Percentiles rank a stretch among this genome's conserved stretches.
Evolutionary conservation across 805 yeast genomes (phyloP).

Genomic region (Candida michaelii): DNA sequence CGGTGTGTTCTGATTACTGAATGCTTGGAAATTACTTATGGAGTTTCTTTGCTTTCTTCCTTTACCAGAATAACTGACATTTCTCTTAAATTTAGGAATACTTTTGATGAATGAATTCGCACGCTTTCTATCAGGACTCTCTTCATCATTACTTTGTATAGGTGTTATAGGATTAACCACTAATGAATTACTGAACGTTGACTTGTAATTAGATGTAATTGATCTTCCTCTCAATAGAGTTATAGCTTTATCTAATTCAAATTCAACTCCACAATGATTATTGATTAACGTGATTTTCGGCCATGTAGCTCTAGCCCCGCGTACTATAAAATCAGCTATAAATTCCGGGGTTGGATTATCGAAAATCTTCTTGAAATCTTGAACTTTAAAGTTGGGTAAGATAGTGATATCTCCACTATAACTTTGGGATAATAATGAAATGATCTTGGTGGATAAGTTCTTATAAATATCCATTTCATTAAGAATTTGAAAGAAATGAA

Average conservation of each 20-base stretch:
- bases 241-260: slow-evolving; percentile 80
- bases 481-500: slow-evolving; percentile 72
- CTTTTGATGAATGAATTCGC: slow-evolving; percentile 8
- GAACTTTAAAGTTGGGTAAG: slow-evolving; percentile 66
- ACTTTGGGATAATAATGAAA: slow-evolving; percentile 77
- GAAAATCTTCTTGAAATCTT: slow-evolving; percentile 62
- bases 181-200: slow-evolving; percentile 13
- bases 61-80: slow-evolving; percentile 14
- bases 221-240: slow-evolving; percentile 62
- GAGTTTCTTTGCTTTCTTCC: slow-evolving; percentile 15
- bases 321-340: slow-evolving; percentile 61
- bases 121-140: slow-evolving; percentile 12
- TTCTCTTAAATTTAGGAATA: slow-evolving; percentile 26
- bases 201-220: slow-evolving; percentile 30
- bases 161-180: slow-evolving; percentile 12
- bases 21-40: slow-evolving; percentile 13
- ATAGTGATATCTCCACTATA: slow-evolving; percentile 95
- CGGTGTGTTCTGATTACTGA: not conserved
- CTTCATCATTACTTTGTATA: slow-evolving; percentile 3
- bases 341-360: slow-evolving; percentile 82
- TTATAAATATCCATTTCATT: slow-evolving; percentile 77
- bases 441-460: slow-evolving; percentile 68
- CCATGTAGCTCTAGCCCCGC: slow-evolving; percentile 95
- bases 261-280: slow-evolving; percentile 89
- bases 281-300: slow-evolving; percentile 81